Evolutionary conservation across 2,329 filamentous ascomycete genomes (phyloP), one percentile per base, ranked within the genome.

Genomic region (Dothiorella sarmentorum): DNA sequence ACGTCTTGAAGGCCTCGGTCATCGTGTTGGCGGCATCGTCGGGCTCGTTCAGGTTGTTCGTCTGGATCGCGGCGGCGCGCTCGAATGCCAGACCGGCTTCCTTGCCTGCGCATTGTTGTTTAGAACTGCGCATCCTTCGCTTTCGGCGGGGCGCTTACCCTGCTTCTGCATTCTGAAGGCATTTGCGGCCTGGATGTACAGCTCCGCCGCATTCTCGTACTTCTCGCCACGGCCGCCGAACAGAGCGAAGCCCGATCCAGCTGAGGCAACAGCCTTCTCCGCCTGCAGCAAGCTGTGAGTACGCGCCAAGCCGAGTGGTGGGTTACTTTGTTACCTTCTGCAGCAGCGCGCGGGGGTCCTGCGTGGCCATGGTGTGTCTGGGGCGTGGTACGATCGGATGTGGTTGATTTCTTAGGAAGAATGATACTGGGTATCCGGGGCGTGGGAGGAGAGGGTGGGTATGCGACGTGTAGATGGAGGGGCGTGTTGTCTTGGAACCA

Each of bases 1-100:
- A 97, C 61, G 91, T 88, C 35, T 61, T 97, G 83, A 92, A 97
- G 55, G 94, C 94, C 73, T 97, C 92, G 68, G 88, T 85, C 61
- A 91, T 79, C 47, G 88, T 88, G 75, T 96, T 95, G 63, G 93
- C 92, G 47, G 91, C 91, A 71, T 97, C 94, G 71, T 96, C 90
- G 40, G 89, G 90, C 70, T 97, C 92, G 71, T 91, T 95, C 52
- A 97, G 83, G 67, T 92, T 87, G 64, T 86, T 82, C 51, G 79
- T 83, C 73, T 96, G 90, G 61, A 97, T 86, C 42, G 82, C 75
- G n/a, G 91, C 93, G 11, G 91, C 91, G 62, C 73, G 87, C 73
- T 96, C 91, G 65, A 96, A 96, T 11, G 91, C 87, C 68, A 88
- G 82, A 20, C 91, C 93, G 13, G 93, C 91, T 76, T 96, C 91